These are phyloP conservation scores for Porodaedalea pini DNA, from an alignment of 1,284 basidiomycete genomes.

Conservation along the genomic window DNA sequence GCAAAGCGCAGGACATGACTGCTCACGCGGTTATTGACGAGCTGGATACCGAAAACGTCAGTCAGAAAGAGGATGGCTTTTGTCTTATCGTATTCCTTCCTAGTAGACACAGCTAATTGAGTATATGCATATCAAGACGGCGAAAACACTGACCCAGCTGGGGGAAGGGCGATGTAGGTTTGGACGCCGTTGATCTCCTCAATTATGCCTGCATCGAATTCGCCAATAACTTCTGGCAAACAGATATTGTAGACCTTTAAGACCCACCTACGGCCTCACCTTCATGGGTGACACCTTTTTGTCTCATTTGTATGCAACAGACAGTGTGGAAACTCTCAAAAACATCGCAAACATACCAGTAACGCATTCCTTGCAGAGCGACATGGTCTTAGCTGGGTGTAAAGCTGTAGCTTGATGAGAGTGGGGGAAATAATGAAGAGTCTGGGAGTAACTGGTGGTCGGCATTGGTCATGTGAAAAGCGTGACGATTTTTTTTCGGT, in stretches of 20 bases:
- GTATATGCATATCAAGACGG: background rate
- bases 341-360: conserved; percentile 15
- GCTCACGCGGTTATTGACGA: conserved; percentile 49
- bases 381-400: no score
- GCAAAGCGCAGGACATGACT: no score
- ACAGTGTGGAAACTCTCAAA: no score
- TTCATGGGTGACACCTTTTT: conserved; percentile 52
- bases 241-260: background rate
- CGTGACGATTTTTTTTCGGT: no score
- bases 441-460: no score
- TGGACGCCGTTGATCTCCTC: conserved; percentile 45
- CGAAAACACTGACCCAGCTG: conserved; percentile 1
- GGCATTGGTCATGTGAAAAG: no score
- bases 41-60: conserved; percentile 64
- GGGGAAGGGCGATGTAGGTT: conserved; percentile 47
- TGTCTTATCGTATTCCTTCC: conserved; percentile 42
- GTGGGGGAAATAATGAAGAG: no score
- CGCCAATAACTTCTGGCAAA: background rate
- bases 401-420: no score
- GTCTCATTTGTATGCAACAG: background rate
- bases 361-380: conserved; percentile 19
- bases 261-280: conserved; percentile 46
- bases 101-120: background rate
- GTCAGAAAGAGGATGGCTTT: conserved; percentile 56
- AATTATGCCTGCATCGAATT: conserved; percentile 30